These are phyloP conservation scores for Colletotrichum lentis DNA, from an alignment of 2,329 filamentous ascomycete species.

Conservation along the genomic window DNA sequence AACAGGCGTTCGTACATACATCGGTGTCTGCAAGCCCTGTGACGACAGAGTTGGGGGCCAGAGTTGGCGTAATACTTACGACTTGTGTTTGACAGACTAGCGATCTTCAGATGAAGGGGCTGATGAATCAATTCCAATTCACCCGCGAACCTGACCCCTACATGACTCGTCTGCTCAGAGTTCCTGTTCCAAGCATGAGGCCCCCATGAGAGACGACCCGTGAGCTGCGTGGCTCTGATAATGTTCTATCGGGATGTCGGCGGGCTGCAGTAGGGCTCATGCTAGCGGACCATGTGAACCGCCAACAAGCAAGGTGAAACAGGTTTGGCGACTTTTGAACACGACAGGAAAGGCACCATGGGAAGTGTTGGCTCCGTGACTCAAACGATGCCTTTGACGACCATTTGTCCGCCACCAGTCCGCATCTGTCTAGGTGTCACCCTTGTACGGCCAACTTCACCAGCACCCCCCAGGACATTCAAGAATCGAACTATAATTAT, in stretches of 20 bases:
- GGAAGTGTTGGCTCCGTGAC: conserved; percentile 12
- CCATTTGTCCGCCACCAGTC: conserved; percentile 5
- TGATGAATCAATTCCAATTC: conserved; percentile 3
- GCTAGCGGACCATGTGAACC: background rate
- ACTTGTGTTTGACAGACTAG: conserved; percentile 1
- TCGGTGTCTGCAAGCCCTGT: conserved; percentile 2
- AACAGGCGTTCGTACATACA: background rate
- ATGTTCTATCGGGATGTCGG: background rate
- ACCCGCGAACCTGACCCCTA: conserved; percentile 22
- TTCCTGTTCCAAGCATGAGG: conserved; percentile 34
- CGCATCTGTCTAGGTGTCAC: conserved; percentile 14
- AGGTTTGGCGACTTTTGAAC: conserved; percentile 19
- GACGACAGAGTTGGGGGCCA: background rate
- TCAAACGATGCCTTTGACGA: conserved; percentile 22
- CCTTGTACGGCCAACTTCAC: background rate
- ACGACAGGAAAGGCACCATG: background rate
- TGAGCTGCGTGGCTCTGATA: background rate
- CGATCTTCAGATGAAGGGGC: conserved; percentile 26
- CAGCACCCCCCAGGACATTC: background rate
- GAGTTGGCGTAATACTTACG: background rate
- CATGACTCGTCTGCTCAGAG: conserved; percentile 26
- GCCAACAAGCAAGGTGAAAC: conserved; percentile 22
- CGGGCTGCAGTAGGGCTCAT: rapidly evolving
- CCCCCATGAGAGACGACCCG: conserved; percentile 19
- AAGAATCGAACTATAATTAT: background rate